phyloP scores from a whole-genome alignment of 2,329 filamentous ascomycete genomes.

The Geosmithia flava region DNA sequence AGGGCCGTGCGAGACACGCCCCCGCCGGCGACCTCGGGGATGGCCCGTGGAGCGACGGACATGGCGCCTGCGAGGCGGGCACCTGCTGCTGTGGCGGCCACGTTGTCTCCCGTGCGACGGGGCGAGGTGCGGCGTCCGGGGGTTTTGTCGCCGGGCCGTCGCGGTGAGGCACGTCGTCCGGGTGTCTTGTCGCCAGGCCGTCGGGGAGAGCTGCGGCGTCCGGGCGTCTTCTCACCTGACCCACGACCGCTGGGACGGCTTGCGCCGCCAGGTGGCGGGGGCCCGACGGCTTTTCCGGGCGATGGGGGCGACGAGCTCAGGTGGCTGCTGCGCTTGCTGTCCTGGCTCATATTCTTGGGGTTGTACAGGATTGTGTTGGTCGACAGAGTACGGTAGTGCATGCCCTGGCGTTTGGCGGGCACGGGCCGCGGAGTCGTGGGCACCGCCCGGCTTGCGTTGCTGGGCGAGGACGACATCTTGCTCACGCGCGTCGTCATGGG shows the following conservation, averaged over 20 bases:
- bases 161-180: slow-evolving; percentile 8
- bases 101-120: neutral
- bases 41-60: neutral
- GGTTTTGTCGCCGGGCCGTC: slow-evolving; percentile 22
- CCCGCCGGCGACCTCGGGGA: slow-evolving; percentile 5
- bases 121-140: neutral
- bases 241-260: slow-evolving; percentile 13
- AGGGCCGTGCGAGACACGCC: slow-evolving; percentile 31
- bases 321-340: slow-evolving; percentile 8
- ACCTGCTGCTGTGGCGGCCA: neutral
- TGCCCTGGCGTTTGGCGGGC: slow-evolving; percentile 20
- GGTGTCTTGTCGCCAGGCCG: slow-evolving; percentile 10
- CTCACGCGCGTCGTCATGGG: slow-evolving; percentile 30
- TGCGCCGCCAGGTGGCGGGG: slow-evolving; percentile 14
- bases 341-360: slow-evolving; percentile 33
- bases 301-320: slow-evolving; percentile 29
- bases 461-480: slow-evolving; percentile 19
- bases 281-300: slow-evolving; percentile 14
- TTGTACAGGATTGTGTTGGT: slow-evolving; percentile 78
- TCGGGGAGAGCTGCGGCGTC: slow-evolving; percentile 16
- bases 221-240: slow-evolving; percentile 7
- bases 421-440: slow-evolving; percentile 17
- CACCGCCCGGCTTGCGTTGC: slow-evolving; percentile 14
- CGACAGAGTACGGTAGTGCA: slow-evolving; percentile 64
- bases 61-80: neutral